Evolutionary conservation across 2,329 filamentous ascomycete species (phyloP), one percentile per base, ranked within the genome.

Genomic region (Pleomassaria siparia): DNA sequence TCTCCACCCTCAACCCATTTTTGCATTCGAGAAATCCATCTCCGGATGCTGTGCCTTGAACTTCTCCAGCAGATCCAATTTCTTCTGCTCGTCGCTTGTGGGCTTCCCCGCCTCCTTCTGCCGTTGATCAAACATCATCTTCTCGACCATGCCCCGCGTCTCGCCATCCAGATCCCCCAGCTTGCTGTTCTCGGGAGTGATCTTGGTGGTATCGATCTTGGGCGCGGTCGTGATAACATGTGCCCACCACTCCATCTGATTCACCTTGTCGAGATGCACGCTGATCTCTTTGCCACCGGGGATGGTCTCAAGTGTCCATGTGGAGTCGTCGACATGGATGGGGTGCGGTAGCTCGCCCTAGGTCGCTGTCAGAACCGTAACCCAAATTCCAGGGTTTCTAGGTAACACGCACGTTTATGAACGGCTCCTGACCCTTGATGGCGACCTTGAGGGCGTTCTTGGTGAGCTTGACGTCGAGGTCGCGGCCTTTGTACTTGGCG

Each of bases 101-200:
- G 91, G 89, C 72, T 87, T 81, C 4, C 94, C 94, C 72, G 82
- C 78, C 77, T 97, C 91, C 83, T 99, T 99, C 77, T 97, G 91
- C 58, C 88, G 81, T 80, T 99, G 94, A 76, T 99, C 94, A 65
- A 82, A 99, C 94, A 99, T 99, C 94, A 99, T 99, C 83, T 99
- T 99, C 84, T 99, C 94, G 36, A 99, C 94, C 92, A 99, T 97
- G 49, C 85, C 83, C 55, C 94, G 83, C 44, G 94, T 99, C 79
- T 95, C 88, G 51, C 94, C 94, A 67, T 97, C 92, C 58, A 99
- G 78, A 71, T 99, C 94, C 47, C 88, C 86, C 64, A 99, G 79
- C 72, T 91, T 95, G 68, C 87, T 91, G 69, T 87, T 91, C 75
- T 97, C 94, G 18, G 94, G 94, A 69, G 86, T 83, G 73, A 99